Evolutionary conservation across 306 rosid species (phyloP), one percentile per base, ranked within the genome.

Genomic region (Coriaria nepalensis): DNA sequence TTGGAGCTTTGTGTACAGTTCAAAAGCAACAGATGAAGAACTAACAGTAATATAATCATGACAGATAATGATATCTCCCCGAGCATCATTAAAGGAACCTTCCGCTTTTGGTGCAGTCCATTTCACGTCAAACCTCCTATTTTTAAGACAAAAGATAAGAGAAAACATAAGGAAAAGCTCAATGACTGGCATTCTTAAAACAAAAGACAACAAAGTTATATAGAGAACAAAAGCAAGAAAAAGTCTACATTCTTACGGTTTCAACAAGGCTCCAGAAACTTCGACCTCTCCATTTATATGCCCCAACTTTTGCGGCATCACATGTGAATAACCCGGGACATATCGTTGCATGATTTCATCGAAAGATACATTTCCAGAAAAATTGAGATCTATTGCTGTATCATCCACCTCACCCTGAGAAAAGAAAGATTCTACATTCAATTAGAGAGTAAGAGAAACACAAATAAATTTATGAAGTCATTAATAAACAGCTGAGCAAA

Each of bases 21-120:
- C 97, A 65, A 90, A 79, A 56, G 92, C 95, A 67, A 73, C 71
- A 49, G 97, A 84, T 56, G 97, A 72, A 59, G 93, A 90, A 71
- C 56, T 70, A 60, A 84, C 66, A 37, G 49, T 60, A 36, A 83
- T 44, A 46, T 64, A 77, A 63, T 90, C 82, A 10, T 81, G 84
- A 6, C 92, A 77, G 52, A 90, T 73, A 61, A 81, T 61, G 69
- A 90, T 74, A 62, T 84, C 87, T 79, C 97, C 97, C 55, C 95
- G 85, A 65, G 92, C 93, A 73, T 81, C 86, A 32, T 71, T 68
- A 10, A 90, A 79, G 43, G 97, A 77, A 50, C 95, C 95, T 68
- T 81, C 95, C 6, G 92, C 92, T 51, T 64, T 67, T 50, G 82
- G 79, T 43, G 95, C 97, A 49, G 66, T 79, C 97, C 97, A 90